A percentile compares a stretch with the other conserved stretches of the same genome.
These are phyloP conservation scores for Chalciporus sphaerocephalus DNA, from an alignment of 768 basidiomycete genomes.

Conservation along the genomic window DNA sequence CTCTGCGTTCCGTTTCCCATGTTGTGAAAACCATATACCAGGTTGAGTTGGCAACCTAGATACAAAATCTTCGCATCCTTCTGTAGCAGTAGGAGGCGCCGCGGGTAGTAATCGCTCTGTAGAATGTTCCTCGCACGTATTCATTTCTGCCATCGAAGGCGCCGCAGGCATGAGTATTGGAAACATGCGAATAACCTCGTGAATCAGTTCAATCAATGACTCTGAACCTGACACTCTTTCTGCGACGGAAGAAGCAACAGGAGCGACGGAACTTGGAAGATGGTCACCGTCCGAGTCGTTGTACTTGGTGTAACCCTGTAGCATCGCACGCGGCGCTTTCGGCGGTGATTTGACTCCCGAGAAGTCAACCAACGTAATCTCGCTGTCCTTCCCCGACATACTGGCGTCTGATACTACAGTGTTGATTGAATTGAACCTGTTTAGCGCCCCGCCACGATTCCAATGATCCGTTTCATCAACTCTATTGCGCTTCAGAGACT, in stretches of 20 bases:
- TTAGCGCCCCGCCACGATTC: constrained; percentile 13
- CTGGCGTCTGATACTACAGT: constrained; percentile 8
- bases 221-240: background rate
- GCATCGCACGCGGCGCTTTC: constrained; percentile 22
- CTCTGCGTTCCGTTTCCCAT: constrained; percentile 16
- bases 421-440: constrained; percentile 15
- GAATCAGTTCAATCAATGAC: constrained; percentile 3
- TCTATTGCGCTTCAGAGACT: constrained; percentile 10
- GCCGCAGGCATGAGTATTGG: constrained; percentile 2
- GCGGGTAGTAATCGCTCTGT: background rate
- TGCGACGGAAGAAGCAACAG: constrained; percentile 5
- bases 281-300: background rate
- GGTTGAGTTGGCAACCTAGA: constrained; percentile 16
- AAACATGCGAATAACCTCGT: constrained; percentile 4
- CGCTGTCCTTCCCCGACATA: constrained; percentile 23
- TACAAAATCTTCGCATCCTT: constrained; percentile 4
- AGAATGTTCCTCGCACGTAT: background rate
- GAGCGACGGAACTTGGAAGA: background rate
- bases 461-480: constrained; percentile 11
- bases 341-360: constrained; percentile 10
- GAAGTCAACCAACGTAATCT: constrained; percentile 22
- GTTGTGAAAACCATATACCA: constrained; percentile 27
- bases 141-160: background rate
- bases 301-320: constrained; percentile 3
- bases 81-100: background rate